These are phyloP conservation scores for Wickerhamiella azymoides DNA, from an alignment of 805 yeast species.

Conservation along the genomic window DNA sequence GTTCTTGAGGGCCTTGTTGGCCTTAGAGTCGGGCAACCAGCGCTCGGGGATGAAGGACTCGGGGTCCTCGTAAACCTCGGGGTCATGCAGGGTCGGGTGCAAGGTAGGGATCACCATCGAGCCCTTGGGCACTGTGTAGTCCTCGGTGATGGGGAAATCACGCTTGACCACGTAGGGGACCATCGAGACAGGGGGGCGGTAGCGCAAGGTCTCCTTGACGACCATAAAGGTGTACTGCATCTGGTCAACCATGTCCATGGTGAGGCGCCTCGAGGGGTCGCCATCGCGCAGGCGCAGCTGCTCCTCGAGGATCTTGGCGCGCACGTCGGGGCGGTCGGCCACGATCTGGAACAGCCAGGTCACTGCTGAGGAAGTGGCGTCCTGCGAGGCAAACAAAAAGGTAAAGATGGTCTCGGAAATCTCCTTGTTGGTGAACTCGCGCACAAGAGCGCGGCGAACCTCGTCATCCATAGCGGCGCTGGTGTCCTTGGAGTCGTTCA, in stretches of 20 bases:
- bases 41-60: conserved; percentile 92
- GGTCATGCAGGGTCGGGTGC: conserved; percentile 94
- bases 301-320: conserved; percentile 77
- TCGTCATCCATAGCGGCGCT: conserved; percentile 32
- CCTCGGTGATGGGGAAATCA: conserved; percentile 66
- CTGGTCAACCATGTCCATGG: conserved; percentile 60
- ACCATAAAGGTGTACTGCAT: conserved; percentile 86
- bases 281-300: conserved; percentile 71
- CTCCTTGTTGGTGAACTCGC: conserved; percentile 80
- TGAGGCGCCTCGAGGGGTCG: conserved; percentile 49
- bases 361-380: conserved; percentile 91
- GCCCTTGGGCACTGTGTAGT: conserved; percentile 90
- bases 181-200: conserved; percentile 96
- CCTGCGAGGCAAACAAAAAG: conserved; percentile 93
- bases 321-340: conserved; percentile 90
- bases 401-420: conserved; percentile 95
- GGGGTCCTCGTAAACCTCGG: conserved; percentile 90
- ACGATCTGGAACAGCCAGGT: conserved; percentile 97
- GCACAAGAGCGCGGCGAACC: conserved; percentile 46
- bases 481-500: conserved; percentile 52
- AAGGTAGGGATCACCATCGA: conserved; percentile 92
- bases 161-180: conserved; percentile 92
- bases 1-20: conserved; percentile 65
- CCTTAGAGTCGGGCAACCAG: conserved; percentile 67
- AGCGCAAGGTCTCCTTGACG: conserved; percentile 82